Conservation (phyloP, 176 grass and related monocot genomes). For the Eleusine indica region DNA sequence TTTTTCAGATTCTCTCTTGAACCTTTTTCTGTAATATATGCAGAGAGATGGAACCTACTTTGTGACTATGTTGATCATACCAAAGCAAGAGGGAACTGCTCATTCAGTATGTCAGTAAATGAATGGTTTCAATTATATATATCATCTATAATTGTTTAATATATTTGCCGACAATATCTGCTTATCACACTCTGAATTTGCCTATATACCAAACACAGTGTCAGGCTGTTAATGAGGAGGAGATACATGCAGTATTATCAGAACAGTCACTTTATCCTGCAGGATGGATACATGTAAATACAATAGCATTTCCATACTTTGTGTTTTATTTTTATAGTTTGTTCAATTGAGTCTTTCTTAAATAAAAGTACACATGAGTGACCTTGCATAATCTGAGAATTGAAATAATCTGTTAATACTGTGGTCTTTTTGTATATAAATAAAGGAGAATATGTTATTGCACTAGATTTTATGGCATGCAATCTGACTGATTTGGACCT, state of each 20-base stretch:
- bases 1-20: slow-evolving; percentile 27
- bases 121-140: slow-evolving; percentile 19
- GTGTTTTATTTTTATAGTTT: slow-evolving; percentile 4
- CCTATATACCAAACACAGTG: slow-evolving; percentile 52
- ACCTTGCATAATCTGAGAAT: not conserved
- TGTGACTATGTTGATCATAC: slow-evolving; percentile 89
- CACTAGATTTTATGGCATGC: not conserved
- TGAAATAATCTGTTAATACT: not conserved
- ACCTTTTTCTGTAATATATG: slow-evolving; percentile 32
- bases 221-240: slow-evolving; percentile 89
- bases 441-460: not conserved
- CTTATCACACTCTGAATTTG: not conserved
- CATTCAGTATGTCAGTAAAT: slow-evolving; percentile 89
- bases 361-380: not conserved
- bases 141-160: not conserved
- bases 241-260: slow-evolving; percentile 84
- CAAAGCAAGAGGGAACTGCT: slow-evolving; percentile 89
- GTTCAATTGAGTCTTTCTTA: slow-evolving; percentile 8
- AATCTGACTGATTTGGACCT: not conserved
- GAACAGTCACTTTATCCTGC: slow-evolving; percentile 88
- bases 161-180: not conserved
- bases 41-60: slow-evolving; percentile 83
- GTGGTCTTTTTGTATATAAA: not conserved
- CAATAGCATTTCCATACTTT: slow-evolving; percentile 22
- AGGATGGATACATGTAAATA: slow-evolving; percentile 96